Evolutionary conservation across 2,329 filamentous ascomycete species (phyloP), one percentile per base, ranked within the genome.

Genomic region (Metarhizium robertsii): DNA sequence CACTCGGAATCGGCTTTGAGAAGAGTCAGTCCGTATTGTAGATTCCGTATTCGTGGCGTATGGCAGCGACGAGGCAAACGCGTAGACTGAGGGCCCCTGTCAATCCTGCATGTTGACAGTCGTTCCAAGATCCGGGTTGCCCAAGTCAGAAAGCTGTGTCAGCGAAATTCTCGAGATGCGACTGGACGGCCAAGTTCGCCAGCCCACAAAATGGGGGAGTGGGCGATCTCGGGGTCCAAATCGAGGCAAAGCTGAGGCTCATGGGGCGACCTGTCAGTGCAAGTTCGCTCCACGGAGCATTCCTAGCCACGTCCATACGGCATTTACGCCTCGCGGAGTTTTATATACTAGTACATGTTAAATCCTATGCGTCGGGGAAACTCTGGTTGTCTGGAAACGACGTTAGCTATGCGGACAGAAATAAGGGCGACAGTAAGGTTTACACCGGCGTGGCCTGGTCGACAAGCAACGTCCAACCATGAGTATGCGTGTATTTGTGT

Each of bases 81-180:
- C 40, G 16, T 53, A 50, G 40, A 53, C 18, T 52, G 50, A 46
- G 11, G 18, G 20, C 51, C 52, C 53, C 53, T 58, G 58, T 54
- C 58, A 57, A 54, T 34, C 52, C 45, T 60, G 55, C 55, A 59
- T 59, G 14, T 56, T 59, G 59, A 59, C 59, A 59, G 52, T 32
- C 30, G 54, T 46, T 58, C 54, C 55, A 57, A 53, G 57, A 57
- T 55, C 50, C 53, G 43, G 56, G 20, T 40, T 45, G 43, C 49
- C 48, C 43, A 48, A 32, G 20, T 53, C 53, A 60, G 53, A 56
- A 54, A 56, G 57, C 61, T 61, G 60, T 60, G 64, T 64, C 61
- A 67, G 59, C 60, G 36, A 45, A 34, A 45, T 61, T 52, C 7
- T 57, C 18, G 42, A 59, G 62, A 67, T 70, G 67, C 67, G 68